A percentile compares a stretch with the other conserved stretches of the same genome.
These are phyloP conservation scores for Phytopythium montanum DNA, from an alignment of 352 stramenopile genomes.

Conservation along the genomic window DNA sequence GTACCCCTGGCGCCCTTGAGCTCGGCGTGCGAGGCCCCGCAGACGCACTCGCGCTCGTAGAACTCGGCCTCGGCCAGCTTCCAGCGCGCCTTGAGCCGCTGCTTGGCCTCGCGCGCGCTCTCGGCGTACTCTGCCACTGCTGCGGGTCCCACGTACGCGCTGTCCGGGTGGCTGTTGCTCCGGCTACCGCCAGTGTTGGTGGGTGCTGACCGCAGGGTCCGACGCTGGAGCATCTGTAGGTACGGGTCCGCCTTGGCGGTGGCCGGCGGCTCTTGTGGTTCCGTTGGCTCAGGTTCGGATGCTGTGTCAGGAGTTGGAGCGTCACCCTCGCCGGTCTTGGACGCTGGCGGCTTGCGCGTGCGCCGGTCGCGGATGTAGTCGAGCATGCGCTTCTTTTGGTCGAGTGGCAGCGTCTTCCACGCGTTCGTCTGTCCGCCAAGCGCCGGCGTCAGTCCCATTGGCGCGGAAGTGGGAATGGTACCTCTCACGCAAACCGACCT, in stretches of 20 bases:
- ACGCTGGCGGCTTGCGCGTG: slow-evolving; percentile 17
- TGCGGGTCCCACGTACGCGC: slow-evolving; percentile 49
- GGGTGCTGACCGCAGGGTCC: slow-evolving; percentile 35
- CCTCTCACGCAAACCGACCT: slow-evolving; percentile 24
- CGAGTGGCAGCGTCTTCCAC: slow-evolving; percentile 70
- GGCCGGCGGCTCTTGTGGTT: background rate
- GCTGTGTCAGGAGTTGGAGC: background rate
- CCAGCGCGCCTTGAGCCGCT: slow-evolving; percentile 52
- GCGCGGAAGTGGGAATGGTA: background rate
- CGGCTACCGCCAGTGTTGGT: background rate
- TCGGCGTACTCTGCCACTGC: slow-evolving; percentile 50
- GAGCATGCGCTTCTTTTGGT: slow-evolving; percentile 81
- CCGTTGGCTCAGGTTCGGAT: background rate
- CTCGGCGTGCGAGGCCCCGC: slow-evolving; percentile 44
- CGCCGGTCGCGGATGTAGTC: slow-evolving; percentile 77
- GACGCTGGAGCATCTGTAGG: slow-evolving; percentile 76
- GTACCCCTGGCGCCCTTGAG: slow-evolving; percentile 32
- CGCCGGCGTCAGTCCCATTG: slow-evolving; percentile 1
- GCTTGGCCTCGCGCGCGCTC: slow-evolving; percentile 16
- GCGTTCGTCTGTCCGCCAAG: slow-evolving; percentile 41
- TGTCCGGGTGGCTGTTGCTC: slow-evolving; percentile 43
- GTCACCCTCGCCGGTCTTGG: background rate
- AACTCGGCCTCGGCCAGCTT: slow-evolving; percentile 74
- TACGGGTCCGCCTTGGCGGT: slow-evolving; percentile 59
- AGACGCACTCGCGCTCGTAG: slow-evolving; percentile 55